These are phyloP conservation scores for Diddensiella transvaalensis DNA, from an alignment of 805 yeast species.

Conservation along the genomic window DNA sequence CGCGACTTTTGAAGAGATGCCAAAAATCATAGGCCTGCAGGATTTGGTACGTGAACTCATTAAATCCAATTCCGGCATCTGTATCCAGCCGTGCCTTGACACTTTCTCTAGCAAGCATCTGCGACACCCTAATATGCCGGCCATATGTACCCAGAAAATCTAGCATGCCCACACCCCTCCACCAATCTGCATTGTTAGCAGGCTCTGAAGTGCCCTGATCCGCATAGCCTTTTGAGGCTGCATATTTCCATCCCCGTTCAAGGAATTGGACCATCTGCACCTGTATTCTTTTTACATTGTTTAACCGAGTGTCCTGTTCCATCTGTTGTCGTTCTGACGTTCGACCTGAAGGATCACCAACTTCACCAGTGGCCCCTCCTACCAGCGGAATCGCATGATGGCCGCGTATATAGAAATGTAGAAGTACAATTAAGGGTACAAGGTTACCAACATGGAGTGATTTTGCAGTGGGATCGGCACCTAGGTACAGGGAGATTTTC, in stretches of 20 bases:
- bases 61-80: constrained; percentile 80
- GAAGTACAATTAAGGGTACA: constrained; percentile 76
- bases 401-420: constrained; percentile 83
- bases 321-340: constrained; percentile 65
- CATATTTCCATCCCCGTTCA: constrained; percentile 57
- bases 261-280: constrained; percentile 62
- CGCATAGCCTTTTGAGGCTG: constrained; percentile 43
- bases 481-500: constrained; percentile 70
- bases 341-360: constrained; percentile 97
- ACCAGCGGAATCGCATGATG: constrained; percentile 80
- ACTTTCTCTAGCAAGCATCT: constrained; percentile 87
- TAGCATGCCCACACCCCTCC: constrained; percentile 71
- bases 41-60: constrained; percentile 90
- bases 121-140: constrained; percentile 69
- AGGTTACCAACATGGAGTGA: constrained; percentile 90
- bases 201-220: constrained; percentile 38
- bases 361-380: constrained; percentile 79
- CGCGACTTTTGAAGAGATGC: constrained; percentile 58
- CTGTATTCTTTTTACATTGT: constrained; percentile 58
- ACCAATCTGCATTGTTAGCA: constrained; percentile 78
- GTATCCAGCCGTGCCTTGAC: constrained; percentile 69
- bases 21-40: constrained; percentile 93
- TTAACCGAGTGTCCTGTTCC: constrained; percentile 46
- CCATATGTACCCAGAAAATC: constrained; percentile 79
- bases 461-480: constrained; percentile 93